Percentiles rank a stretch among this genome's conserved stretches.
Conservation (phyloP, 1,139 yeast species). For the Pichia sp. region DNA sequence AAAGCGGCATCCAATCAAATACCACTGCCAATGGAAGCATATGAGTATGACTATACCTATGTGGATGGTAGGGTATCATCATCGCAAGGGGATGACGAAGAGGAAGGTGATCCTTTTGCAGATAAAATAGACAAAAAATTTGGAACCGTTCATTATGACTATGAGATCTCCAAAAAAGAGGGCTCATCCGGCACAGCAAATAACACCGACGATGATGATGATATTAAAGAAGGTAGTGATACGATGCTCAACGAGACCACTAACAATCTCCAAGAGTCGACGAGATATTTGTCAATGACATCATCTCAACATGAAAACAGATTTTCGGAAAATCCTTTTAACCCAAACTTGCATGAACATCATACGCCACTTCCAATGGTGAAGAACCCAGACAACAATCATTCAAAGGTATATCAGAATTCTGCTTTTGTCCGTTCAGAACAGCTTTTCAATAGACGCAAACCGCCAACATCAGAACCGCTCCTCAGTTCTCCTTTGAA, state of each 20-base stretch:
- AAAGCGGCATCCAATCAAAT: slow-evolving; percentile 1
- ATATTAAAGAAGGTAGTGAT: neutral
- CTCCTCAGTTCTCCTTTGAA: neutral
- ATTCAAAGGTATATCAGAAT: neutral
- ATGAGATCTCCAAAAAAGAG: no score
- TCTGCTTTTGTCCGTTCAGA: slow-evolving; percentile 1
- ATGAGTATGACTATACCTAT: slow-evolving; percentile 6
- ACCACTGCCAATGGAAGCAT: slow-evolving; percentile 5
- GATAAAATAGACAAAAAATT: no score
- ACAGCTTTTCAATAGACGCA: slow-evolving; percentile 1
- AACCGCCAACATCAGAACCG: slow-evolving; percentile 2
- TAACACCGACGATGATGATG: neutral
- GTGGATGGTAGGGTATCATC: neutral
- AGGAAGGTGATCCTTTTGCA: neutral
- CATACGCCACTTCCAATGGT: no score
- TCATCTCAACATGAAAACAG: no score
- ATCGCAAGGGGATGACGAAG: neutral
- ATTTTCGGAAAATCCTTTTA: no score
- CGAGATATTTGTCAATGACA: no score
- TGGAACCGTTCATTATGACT: no score
- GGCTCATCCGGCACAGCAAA: no score
- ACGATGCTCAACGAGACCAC: no score
- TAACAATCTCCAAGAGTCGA: no score
- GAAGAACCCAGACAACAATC: neutral
- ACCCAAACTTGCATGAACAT: no score